phyloP scores from a whole-genome alignment of 441 rosid species.

The Eugenia klotzschiana region DNA sequence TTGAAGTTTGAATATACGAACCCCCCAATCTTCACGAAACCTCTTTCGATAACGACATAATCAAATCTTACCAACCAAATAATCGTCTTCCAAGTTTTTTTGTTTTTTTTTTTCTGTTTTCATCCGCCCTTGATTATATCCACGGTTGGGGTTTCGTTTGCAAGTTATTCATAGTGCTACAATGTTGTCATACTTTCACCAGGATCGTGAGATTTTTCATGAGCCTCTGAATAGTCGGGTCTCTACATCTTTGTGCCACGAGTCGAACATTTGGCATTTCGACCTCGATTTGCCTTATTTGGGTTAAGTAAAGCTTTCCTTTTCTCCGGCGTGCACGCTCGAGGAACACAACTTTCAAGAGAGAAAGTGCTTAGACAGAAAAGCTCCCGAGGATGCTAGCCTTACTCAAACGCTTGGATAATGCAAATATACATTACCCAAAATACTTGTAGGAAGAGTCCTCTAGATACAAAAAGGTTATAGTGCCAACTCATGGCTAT shows the following conservation, averaged over 20 bases:
- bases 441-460: not conserved
- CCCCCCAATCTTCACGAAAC: not conserved
- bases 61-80: not conserved
- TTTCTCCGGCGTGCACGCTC: not conserved
- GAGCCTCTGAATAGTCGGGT: fast-evolving
- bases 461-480: too few species aligned
- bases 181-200: too few species aligned
- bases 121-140: not conserved
- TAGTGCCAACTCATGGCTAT: too few species aligned
- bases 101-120: not conserved
- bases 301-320: not conserved
- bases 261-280: not conserved
- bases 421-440: not conserved
- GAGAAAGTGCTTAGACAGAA: not conserved
- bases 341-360: not conserved
- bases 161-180: not conserved
- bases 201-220: not conserved
- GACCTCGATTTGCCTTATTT: not conserved
- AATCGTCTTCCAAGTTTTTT: not conserved
- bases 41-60: not conserved
- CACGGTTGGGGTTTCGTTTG: not conserved
- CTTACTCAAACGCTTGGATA: not conserved
- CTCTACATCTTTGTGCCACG: not conserved
- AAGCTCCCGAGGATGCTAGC: not conserved
- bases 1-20: not conserved